A percentile compares a stretch with the other conserved stretches of the same genome.
Conservation (phyloP, 2,329 filamentous ascomycete genomes). For the Rhynchosporium secalis region DNA sequence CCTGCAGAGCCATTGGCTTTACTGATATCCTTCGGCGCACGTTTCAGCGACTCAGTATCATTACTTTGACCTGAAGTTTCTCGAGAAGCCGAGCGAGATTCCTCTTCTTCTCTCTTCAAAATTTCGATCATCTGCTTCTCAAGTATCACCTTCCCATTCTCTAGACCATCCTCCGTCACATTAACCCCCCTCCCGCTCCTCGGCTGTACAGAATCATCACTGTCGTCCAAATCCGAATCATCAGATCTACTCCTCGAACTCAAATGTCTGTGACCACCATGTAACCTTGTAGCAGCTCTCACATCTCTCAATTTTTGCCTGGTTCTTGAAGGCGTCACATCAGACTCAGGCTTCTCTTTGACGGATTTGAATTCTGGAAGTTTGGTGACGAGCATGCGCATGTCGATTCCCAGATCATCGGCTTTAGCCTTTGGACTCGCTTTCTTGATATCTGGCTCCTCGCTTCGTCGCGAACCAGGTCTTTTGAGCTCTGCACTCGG, state of each 20-base stretch:
- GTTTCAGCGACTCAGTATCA: conserved; percentile 24
- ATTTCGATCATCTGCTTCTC: conserved; percentile 64
- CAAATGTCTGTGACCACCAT: conserved; percentile 59
- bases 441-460: conserved; percentile 26
- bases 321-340: conserved; percentile 58
- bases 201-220: conserved; percentile 46
- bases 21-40: conserved; percentile 18
- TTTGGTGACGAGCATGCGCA: conserved; percentile 37
- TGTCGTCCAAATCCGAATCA: conserved; percentile 61
- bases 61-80: conserved; percentile 19
- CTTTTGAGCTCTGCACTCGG: conserved; percentile 41
- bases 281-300: conserved; percentile 48
- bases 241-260: conserved; percentile 52
- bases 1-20: conserved; percentile 17
- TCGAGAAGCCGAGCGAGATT: conserved; percentile 1
- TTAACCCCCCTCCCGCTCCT: conserved; percentile 43
- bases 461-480: conserved; percentile 40
- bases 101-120: conserved; percentile 54
- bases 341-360: conserved; percentile 39
- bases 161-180: conserved; percentile 47
- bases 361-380: conserved; percentile 39
- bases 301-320: conserved; percentile 61
- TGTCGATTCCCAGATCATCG: conserved; percentile 27
- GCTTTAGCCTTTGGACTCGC: conserved; percentile 21
- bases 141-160: conserved; percentile 53